A percentile compares a stretch with the other conserved stretches of the same genome.
phyloP scores from a whole-genome alignment of 108 stramenopile species.

The Pseudonitzschia pungens region DNA sequence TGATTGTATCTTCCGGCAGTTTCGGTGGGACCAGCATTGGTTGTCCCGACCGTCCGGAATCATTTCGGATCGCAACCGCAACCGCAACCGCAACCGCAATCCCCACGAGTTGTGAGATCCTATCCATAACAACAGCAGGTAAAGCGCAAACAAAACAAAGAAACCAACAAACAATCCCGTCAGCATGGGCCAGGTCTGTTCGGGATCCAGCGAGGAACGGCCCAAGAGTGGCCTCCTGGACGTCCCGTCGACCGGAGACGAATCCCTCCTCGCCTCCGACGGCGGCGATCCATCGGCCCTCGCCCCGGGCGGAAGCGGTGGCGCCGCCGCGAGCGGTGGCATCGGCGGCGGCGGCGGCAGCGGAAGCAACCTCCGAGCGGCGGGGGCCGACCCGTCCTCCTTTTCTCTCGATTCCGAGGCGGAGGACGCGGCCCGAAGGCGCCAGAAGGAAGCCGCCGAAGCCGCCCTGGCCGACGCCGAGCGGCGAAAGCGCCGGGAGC shows the following conservation, averaged over 20 bases:
- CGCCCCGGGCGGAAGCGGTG: neutral
- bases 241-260: neutral
- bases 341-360: neutral
- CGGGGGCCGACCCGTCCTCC: no score
- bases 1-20: no score
- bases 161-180: neutral
- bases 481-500: constrained; percentile 31
- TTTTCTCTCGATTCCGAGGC: no score
- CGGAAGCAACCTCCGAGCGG: constrained; percentile 1
- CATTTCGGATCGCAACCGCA: no score
- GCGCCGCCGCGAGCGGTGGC: neutral
- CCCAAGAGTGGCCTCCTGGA: constrained; percentile 27
- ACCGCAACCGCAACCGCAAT: no score
- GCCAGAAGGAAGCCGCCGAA: constrained; percentile 24
- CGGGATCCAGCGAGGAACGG: constrained; percentile 29
- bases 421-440: no score
- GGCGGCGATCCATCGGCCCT: neutral
- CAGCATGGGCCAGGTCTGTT: constrained; percentile 42
- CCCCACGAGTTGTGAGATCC: neutral
- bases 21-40: no score
- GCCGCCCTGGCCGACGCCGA: constrained; percentile 41
- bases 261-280: neutral
- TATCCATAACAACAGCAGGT: neutral
- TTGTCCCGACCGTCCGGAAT: no score
- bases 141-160: neutral